Conservation (phyloP, 2,329 filamentous ascomycete genomes). For the Neonectria faginata region DNA sequence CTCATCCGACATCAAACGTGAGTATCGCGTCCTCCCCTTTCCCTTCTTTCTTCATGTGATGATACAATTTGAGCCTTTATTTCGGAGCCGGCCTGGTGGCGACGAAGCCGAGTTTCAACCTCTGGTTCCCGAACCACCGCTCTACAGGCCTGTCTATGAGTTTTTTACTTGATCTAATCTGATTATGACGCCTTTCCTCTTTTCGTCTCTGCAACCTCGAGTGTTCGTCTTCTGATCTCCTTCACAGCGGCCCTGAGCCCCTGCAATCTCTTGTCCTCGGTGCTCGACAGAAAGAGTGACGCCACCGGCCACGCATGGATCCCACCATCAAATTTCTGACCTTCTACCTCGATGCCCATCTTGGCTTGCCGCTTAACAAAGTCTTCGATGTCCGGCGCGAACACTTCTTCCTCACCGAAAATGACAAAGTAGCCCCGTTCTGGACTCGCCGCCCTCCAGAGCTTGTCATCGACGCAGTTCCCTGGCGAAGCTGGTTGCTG, state of each 20-base stretch:
- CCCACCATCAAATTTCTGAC: conserved; percentile 71
- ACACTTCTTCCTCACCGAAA: conserved; percentile 82
- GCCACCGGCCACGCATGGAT: conserved; percentile 89
- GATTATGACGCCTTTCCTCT: conserved; percentile 52
- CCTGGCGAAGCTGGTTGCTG: conserved; percentile 71
- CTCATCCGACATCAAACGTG: not conserved
- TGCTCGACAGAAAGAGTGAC: conserved; percentile 65
- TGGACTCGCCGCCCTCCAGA: conserved; percentile 77
- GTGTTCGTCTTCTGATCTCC: conserved; percentile 52
- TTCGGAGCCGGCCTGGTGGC: conserved; percentile 49
- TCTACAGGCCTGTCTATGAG: conserved; percentile 48
- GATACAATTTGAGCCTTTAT: conserved; percentile 56
- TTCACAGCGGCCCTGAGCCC: conserved; percentile 60
- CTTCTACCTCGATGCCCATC: conserved; percentile 65
- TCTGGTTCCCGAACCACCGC: conserved; percentile 59
- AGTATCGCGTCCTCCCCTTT: conserved; percentile 9
- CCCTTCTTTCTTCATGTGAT: conserved; percentile 47
- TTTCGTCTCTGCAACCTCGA: conserved; percentile 33
- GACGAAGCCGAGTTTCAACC: conserved; percentile 63
- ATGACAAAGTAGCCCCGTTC: conserved; percentile 74
- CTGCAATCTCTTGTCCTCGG: conserved; percentile 61
- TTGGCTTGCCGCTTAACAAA: conserved; percentile 68
- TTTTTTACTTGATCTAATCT: conserved; percentile 75
- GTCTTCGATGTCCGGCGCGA: conserved; percentile 75
- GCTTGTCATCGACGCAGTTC: conserved; percentile 70